Evolutionary conservation across 1,139 yeast genomes (phyloP).

Genomic region (Yamadazyma dendronema): DNA sequence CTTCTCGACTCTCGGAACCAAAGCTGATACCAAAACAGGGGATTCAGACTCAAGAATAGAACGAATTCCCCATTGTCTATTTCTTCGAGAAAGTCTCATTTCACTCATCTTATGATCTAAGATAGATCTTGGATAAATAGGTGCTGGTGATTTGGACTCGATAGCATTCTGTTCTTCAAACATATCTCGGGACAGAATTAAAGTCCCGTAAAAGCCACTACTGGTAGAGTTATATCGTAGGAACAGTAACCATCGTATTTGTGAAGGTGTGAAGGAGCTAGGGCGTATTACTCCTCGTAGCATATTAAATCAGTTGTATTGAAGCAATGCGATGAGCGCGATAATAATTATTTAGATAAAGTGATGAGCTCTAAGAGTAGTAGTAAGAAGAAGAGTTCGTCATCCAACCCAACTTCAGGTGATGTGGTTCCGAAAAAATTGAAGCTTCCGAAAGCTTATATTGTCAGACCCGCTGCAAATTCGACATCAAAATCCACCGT

Average conservation of each 20-base stretch:
- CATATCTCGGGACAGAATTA: conserved; percentile 7
- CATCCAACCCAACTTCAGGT: conserved; percentile 19
- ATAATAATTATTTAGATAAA: neutral
- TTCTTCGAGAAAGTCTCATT: conserved; percentile 1
- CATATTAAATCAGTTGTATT: too few relatives aligned
- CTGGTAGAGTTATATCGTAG: neutral
- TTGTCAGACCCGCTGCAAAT: conserved; percentile 52
- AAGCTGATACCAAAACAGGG: neutral
- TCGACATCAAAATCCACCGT: conserved; percentile 28
- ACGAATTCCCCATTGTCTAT: conserved; percentile 6
- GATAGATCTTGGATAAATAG: conserved; percentile 9
- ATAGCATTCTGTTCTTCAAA: conserved; percentile 5
- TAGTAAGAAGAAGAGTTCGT: conserved; percentile 19
- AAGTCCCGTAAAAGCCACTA: neutral
- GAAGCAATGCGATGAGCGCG: neutral
- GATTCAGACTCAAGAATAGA: conserved; percentile 3
- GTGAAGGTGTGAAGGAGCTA: neutral
- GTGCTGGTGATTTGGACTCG: conserved; percentile 1
- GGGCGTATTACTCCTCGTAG: too few relatives aligned
- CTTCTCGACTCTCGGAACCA: conserved; percentile 2
- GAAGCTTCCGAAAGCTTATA: conserved; percentile 48
- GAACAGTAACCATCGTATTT: neutral
- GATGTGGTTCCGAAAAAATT: conserved; percentile 33
- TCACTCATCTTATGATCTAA: conserved; percentile 2
- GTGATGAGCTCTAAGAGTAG: conserved; percentile 7